A percentile compares a stretch with the other conserved stretches of the same genome.
Conservation (phyloP, 2,329 filamentous ascomycete species). For the Parascedosporium putredinis region DNA sequence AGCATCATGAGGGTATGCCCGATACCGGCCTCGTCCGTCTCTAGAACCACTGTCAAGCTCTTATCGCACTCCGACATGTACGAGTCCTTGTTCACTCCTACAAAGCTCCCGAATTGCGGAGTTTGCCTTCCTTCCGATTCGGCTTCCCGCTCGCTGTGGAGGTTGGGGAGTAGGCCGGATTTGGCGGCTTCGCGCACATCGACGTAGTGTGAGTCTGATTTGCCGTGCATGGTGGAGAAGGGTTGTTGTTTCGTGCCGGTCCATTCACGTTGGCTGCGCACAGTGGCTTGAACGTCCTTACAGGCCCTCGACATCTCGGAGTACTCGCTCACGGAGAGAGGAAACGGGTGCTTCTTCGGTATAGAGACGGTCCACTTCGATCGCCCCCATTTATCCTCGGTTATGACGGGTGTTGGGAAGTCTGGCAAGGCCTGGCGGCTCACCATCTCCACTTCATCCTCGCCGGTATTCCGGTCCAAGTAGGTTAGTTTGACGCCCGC, state of each 20-base stretch:
- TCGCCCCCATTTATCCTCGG: conserved; percentile 53
- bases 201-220: conserved; percentile 57
- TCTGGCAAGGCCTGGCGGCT: conserved; percentile 56
- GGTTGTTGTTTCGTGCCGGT: background rate
- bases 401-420: conserved; percentile 61
- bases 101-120: conserved; percentile 27
- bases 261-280: conserved; percentile 30
- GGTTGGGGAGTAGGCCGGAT: conserved; percentile 46
- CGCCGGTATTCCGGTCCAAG: conserved; percentile 11
- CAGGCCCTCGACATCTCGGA: conserved; percentile 58
- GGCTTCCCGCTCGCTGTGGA: conserved; percentile 24
- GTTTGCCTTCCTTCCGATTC: conserved; percentile 26
- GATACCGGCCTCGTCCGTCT: conserved; percentile 62
- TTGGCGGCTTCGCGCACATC: conserved; percentile 64
- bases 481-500: conserved; percentile 11
- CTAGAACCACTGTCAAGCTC: conserved; percentile 69
- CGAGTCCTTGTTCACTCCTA: conserved; percentile 35
- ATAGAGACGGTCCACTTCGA: conserved; percentile 76
- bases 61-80: conserved; percentile 51
- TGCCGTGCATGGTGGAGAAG: conserved; percentile 35
- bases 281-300: conserved; percentile 50
- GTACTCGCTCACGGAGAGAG: conserved; percentile 56
- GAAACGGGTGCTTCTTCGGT: conserved; percentile 55
- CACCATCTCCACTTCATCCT: conserved; percentile 54
- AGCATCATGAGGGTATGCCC: conserved; percentile 67